phyloP scores from a whole-genome alignment of 176 grass and related monocot species.

The Avena eriantha region DNA sequence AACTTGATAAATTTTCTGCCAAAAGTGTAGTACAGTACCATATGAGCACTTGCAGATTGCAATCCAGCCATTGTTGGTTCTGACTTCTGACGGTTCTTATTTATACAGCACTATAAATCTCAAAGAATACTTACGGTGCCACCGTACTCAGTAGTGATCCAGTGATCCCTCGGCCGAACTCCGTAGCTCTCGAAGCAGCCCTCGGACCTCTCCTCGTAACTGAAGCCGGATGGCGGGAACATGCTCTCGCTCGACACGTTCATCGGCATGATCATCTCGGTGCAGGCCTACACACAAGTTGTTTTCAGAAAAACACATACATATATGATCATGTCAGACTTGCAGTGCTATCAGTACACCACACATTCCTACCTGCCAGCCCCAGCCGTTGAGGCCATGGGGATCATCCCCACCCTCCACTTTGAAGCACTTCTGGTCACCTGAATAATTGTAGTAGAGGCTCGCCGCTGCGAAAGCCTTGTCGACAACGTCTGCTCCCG shows the following conservation, averaged over 20 bases:
- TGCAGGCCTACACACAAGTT: slow-evolving; percentile 68
- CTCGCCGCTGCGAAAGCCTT: slow-evolving; percentile 80
- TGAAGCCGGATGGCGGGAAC: slow-evolving; percentile 67
- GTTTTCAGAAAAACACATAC: slow-evolving; percentile 22
- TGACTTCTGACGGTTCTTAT: not conserved
- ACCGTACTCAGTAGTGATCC: slow-evolving; percentile 97
- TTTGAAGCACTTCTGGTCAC: slow-evolving; percentile 66
- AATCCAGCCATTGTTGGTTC: not conserved
- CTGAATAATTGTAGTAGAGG: slow-evolving; percentile 87
- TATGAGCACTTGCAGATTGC: slow-evolving; percentile 8
- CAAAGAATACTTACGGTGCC: slow-evolving; percentile 63
- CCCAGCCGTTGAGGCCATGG: slow-evolving; percentile 86
- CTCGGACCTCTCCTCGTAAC: slow-evolving; percentile 58
- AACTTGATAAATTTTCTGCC: slow-evolving; percentile 79
- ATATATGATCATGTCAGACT: not conserved
- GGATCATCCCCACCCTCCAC: slow-evolving; percentile 72
- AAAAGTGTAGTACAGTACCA: not conserved
- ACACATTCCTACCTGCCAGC: slow-evolving; percentile 72
- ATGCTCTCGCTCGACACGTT: slow-evolving; percentile 72
- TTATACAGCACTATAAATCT: not conserved
- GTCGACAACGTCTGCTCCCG: slow-evolving; percentile 45
- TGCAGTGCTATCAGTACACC: not conserved
- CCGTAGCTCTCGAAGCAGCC: slow-evolving; percentile 52
- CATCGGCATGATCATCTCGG: slow-evolving; percentile 99
- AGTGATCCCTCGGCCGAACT: slow-evolving; percentile 68